Evolutionary conservation across 2,329 filamentous ascomycete genomes (phyloP).

Genomic region (Dactylellina parvicollis): DNA sequence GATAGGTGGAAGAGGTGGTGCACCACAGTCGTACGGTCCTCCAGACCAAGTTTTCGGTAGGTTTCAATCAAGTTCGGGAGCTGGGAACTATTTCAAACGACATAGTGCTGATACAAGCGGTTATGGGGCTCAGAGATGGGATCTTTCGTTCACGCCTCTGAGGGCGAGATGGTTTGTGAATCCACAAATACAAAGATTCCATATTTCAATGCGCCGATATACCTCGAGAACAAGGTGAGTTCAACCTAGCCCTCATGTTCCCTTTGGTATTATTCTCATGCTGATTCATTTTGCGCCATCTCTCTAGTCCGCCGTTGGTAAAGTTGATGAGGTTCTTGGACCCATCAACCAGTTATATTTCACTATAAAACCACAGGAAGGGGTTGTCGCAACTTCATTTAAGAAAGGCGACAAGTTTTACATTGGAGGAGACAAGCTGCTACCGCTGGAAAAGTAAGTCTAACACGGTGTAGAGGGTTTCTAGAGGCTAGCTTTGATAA

Average conservation of each 20-base stretch:
- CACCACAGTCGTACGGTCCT: slow-evolving; percentile 71
- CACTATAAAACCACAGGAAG: slow-evolving; percentile 96
- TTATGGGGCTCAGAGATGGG: slow-evolving; percentile 82
- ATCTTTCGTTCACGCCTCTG: slow-evolving; percentile 89
- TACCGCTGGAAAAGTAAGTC: slow-evolving; percentile 82
- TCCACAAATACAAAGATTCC: slow-evolving; percentile 95
- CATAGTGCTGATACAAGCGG: slow-evolving; percentile 59
- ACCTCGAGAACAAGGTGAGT: slow-evolving; percentile 93
- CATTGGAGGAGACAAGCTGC: slow-evolving; percentile 91
- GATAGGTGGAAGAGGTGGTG: slow-evolving; percentile 70
- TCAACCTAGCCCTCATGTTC: neutral
- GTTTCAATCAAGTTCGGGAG: slow-evolving; percentile 37
- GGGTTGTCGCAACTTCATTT: slow-evolving; percentile 93
- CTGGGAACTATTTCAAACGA: neutral
- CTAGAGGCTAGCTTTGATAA: neutral
- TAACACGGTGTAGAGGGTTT: neutral
- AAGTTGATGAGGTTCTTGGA: slow-evolving; percentile 97
- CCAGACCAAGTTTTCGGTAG: slow-evolving; percentile 70
- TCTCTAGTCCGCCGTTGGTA: slow-evolving; percentile 80
- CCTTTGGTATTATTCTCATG: neutral
- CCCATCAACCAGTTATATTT: slow-evolving; percentile 98
- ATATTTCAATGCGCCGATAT: slow-evolving; percentile 99
- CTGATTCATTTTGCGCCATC: neutral
- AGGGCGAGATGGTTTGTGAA: slow-evolving; percentile 98
- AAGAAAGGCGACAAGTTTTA: slow-evolving; percentile 97